Percentiles rank a stretch among this genome's conserved stretches.
Conservation (phyloP, 768 basidiomycete species). For the Termitomyces sp. region DNA sequence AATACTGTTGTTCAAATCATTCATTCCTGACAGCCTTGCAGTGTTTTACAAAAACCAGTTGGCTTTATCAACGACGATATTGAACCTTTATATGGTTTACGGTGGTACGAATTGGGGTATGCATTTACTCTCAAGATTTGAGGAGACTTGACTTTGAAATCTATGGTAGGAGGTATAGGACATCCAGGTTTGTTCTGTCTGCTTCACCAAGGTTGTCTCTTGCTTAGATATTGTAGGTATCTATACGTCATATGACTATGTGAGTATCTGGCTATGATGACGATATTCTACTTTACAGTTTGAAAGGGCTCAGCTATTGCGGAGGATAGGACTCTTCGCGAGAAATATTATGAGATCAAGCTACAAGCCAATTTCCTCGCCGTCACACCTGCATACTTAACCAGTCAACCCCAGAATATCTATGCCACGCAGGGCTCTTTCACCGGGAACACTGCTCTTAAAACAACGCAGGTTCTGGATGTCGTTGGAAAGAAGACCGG, state of each 20-base stretch:
- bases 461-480: slow-evolving; percentile 45
- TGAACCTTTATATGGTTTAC: slow-evolving; percentile 47
- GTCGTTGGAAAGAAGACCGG: slow-evolving; percentile 40
- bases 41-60: slow-evolving; percentile 45
- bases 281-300: not conserved
- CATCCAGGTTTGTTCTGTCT: slow-evolving; percentile 24
- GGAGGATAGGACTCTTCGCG: slow-evolving; percentile 45
- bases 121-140: not conserved
- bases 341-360: slow-evolving; percentile 50
- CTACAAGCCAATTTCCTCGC: slow-evolving; percentile 45
- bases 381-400: slow-evolving; percentile 45
- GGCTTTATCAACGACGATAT: slow-evolving; percentile 40
- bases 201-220: not conserved
- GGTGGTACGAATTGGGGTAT: slow-evolving; percentile 48
- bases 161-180: slow-evolving; percentile 23
- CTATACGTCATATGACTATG: slow-evolving; percentile 42
- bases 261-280: slow-evolving; percentile 9
- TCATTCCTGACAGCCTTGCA: slow-evolving; percentile 8
- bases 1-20: not conserved
- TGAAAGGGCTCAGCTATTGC: slow-evolving; percentile 41
- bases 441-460: slow-evolving; percentile 40
- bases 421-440: slow-evolving; percentile 35
- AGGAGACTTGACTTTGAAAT: not conserved
- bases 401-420: slow-evolving; percentile 38
- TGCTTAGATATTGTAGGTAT: slow-evolving; percentile 21